Conservation (phyloP, 129 eudicot genomes). For the Flaveria ramosissima region DNA sequence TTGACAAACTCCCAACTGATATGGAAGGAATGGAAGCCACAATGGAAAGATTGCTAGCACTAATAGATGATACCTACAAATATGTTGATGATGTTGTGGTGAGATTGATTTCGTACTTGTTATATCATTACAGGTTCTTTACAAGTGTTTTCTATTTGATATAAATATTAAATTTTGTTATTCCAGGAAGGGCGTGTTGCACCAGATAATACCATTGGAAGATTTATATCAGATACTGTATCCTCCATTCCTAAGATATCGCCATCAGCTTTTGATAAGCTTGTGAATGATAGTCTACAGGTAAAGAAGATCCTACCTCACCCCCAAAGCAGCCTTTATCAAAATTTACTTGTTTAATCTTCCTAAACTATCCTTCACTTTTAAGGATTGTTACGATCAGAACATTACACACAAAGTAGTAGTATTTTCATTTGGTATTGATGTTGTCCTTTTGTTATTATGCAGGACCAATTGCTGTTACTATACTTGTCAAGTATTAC, state of each 20-base stretch:
- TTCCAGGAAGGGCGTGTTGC: constrained; percentile 77
- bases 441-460: not conserved
- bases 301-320: constrained; percentile 27
- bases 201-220: constrained; percentile 72
- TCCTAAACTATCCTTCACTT: not conserved
- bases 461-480: constrained; percentile 85
- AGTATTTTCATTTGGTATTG: constrained; percentile 2
- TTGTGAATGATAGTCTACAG: constrained; percentile 87
- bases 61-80: constrained; percentile 87
- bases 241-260: constrained; percentile 77
- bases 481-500: constrained; percentile 92
- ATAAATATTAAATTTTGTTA: not conserved
- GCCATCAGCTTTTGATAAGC: constrained; percentile 74
- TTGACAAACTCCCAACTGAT: constrained; percentile 85
- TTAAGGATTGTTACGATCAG: not conserved
- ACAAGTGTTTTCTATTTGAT: not conserved
- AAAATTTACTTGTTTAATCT: not conserved
- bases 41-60: constrained; percentile 70
- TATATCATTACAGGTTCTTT: not conserved
- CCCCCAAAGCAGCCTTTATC: not conserved
- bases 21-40: constrained; percentile 96
- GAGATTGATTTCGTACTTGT: constrained; percentile 26
- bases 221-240: constrained; percentile 72
- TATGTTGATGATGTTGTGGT: constrained; percentile 97
- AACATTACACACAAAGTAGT: not conserved